These are phyloP conservation scores for Nannochloris sp. DNA, from an alignment of 139 green algal species.

Conservation along the genomic window DNA sequence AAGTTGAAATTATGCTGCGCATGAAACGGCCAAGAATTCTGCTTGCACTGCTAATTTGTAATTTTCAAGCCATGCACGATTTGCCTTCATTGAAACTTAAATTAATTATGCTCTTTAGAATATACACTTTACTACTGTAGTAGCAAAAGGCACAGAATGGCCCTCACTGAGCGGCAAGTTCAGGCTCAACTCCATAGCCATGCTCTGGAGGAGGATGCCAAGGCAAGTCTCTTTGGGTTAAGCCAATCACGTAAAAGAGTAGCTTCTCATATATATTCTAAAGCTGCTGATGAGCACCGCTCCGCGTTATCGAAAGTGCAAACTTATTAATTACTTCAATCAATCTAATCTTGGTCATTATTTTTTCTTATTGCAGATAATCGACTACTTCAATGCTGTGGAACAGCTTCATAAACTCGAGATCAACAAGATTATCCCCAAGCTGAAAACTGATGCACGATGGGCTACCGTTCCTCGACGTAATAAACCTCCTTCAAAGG, in stretches of 20 bases:
- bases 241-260: too few relatives aligned
- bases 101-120: too few relatives aligned
- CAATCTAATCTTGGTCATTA: too few relatives aligned
- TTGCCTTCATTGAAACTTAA: too few relatives aligned
- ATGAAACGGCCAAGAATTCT: too few relatives aligned
- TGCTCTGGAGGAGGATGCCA: constrained; percentile 13
- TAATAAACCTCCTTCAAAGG: background rate
- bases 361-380: constrained; percentile 3
- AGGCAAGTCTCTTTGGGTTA: constrained; percentile 9
- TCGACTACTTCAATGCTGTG: constrained; percentile 24
- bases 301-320: background rate
- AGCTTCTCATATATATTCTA: background rate
- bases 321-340: background rate
- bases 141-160: too few relatives aligned
- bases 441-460: background rate
- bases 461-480: background rate
- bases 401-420: constrained; percentile 16
- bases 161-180: background rate
- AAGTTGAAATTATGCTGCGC: too few relatives aligned
- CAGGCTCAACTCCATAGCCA: constrained; percentile 1
- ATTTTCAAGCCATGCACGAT: too few relatives aligned
- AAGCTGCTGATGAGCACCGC: background rate
- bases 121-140: too few relatives aligned
- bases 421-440: constrained; percentile 3
- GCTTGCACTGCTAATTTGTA: too few relatives aligned